Conservation (phyloP, 495 filamentous ascomycete species). For the Patellaria atrata region DNA sequence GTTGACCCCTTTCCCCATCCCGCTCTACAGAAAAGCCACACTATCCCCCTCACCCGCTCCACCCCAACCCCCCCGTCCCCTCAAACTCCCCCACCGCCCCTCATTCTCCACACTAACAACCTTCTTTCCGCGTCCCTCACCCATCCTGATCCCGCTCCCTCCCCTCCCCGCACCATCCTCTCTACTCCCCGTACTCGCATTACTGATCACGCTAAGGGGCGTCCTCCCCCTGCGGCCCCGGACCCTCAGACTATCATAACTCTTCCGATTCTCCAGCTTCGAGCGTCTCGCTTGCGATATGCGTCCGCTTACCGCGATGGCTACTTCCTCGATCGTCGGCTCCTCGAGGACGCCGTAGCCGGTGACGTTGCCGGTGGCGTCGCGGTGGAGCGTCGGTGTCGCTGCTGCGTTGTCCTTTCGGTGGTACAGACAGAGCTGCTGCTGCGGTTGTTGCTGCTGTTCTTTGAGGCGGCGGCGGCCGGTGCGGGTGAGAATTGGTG, state of each 20-base stretch:
- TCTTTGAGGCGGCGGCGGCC: slow-evolving; percentile 3
- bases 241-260: not conserved
- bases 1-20: no score
- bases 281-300: not conserved
- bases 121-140: slow-evolving; percentile 9
- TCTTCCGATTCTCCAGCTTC: not conserved
- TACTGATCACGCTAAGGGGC: slow-evolving; percentile 4
- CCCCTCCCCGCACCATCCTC: slow-evolving; percentile 4
- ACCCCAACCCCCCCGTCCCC: not conserved
- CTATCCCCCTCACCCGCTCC: not conserved
- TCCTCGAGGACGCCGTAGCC: slow-evolving; percentile 8
- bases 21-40: no score
- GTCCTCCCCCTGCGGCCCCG: slow-evolving; percentile 1
- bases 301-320: slow-evolving; percentile 1
- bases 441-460: slow-evolving; percentile 4
- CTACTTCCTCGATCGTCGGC: slow-evolving; percentile 8
- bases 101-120: slow-evolving; percentile 6
- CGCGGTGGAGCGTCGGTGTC: not conserved
- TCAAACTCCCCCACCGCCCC: slow-evolving; percentile 2
- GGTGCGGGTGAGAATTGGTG: slow-evolving; percentile 1
- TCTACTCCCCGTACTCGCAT: slow-evolving; percentile 2
- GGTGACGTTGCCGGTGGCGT: slow-evolving; percentile 5
- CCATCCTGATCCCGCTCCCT: slow-evolving; percentile 3
- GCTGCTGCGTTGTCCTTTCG: not conserved
- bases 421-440: not conserved